Evolutionary conservation across 208 protist genomes (phyloP).

Genomic region (Leishmania amazonensis): DNA sequence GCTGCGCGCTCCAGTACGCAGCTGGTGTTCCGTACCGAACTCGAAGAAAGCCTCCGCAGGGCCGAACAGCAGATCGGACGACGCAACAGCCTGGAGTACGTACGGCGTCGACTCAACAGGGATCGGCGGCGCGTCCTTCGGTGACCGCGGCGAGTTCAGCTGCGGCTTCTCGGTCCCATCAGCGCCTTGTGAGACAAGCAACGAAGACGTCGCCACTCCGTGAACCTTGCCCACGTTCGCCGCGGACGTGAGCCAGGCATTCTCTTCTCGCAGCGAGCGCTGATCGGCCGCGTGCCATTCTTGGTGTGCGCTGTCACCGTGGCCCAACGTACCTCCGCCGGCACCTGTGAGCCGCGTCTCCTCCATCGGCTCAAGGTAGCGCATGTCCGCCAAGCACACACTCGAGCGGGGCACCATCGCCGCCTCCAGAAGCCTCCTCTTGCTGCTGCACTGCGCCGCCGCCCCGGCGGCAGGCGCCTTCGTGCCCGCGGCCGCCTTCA

Average conservation of each 20-base stretch:
- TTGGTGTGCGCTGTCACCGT: background rate
- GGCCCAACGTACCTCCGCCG: background rate
- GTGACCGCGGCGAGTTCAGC: background rate
- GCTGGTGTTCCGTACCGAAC: constrained; percentile 15
- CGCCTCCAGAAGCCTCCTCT: background rate
- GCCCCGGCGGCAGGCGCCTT: background rate
- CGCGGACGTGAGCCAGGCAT: background rate
- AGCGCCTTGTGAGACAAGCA: background rate
- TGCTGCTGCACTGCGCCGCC: background rate
- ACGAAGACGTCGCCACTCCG: background rate
- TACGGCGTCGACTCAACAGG: constrained; percentile 13
- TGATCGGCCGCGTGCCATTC: background rate
- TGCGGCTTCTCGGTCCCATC: background rate
- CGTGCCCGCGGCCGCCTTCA: background rate
- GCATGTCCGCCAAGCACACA: constrained; percentile 26
- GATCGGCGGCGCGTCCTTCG: background rate
- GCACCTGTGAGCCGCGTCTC: background rate
- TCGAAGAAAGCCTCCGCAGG: constrained; percentile 57
- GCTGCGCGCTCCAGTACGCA: constrained; percentile 14
- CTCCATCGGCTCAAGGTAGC: constrained; percentile 25
- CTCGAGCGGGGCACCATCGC: constrained; percentile 8
- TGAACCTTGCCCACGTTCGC: background rate
- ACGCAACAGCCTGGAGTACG: constrained; percentile 32
- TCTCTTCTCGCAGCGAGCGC: background rate
- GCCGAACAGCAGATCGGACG: constrained; percentile 52